Evolutionary conservation across 2,329 filamentous ascomycete species (phyloP).

Genomic region (Diaporthe citriasiana): DNA sequence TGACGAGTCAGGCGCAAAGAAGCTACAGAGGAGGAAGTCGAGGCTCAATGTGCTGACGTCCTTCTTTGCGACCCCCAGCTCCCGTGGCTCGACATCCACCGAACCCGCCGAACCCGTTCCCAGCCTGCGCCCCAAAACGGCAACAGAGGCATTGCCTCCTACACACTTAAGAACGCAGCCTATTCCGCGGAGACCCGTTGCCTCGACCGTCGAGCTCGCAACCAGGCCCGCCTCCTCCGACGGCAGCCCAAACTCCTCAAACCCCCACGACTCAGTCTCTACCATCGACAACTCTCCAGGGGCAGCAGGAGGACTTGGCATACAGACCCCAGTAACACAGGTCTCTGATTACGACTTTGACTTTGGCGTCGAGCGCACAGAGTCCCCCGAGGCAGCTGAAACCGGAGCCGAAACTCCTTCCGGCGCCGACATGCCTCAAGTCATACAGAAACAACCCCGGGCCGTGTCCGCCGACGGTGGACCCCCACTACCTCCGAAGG

Average conservation of each 20-base stretch:
- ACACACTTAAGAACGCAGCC: constrained; percentile 34
- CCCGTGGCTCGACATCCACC: constrained; percentile 22
- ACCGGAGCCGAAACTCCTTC: constrained; percentile 9
- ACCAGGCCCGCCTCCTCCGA: constrained; percentile 31
- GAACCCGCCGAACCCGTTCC: constrained; percentile 17
- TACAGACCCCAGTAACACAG: constrained; percentile 40
- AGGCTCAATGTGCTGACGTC: constrained; percentile 42
- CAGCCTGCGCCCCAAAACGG: constrained; percentile 40
- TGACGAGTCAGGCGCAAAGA: constrained; percentile 32
- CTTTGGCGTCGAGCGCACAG: constrained; percentile 38
- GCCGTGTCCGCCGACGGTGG: constrained; percentile 8
- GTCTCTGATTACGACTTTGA: constrained; percentile 39
- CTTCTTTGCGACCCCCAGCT: constrained; percentile 40
- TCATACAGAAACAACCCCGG: constrained; percentile 40
- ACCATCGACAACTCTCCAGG: constrained; percentile 41
- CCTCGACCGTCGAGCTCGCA: constrained; percentile 37
- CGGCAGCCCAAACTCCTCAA: constrained; percentile 38
- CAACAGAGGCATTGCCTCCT: constrained; percentile 31
- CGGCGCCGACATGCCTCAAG: constrained; percentile 34
- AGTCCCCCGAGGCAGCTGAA: constrained; percentile 37
- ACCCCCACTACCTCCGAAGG: constrained; percentile 26
- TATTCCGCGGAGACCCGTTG: constrained; percentile 19
- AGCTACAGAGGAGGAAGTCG: constrained; percentile 38
- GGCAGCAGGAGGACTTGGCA: constrained; percentile 14
- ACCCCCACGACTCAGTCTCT: constrained; percentile 40